Evolutionary conservation across 1,284 basidiomycete species (phyloP).

Genomic region (Pseudozyma pruni): DNA sequence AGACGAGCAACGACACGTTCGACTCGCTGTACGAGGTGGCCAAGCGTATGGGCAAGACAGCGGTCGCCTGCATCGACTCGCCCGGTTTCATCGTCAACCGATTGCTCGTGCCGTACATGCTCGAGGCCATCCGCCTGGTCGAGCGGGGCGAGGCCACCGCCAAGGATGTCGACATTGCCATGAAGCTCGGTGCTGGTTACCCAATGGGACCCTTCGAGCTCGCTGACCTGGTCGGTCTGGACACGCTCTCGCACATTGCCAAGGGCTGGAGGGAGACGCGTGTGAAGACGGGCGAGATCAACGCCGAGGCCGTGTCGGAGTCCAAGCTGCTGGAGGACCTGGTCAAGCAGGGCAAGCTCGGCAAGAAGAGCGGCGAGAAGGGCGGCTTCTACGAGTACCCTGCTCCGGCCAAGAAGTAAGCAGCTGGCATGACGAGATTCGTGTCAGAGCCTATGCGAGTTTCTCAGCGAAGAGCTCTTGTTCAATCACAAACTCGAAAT

Average conservation of each 20-base stretch:
- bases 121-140: conserved; percentile 73
- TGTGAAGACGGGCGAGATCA: conserved; percentile 68
- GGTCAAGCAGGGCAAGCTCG: conserved; percentile 72
- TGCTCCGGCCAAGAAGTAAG: conserved; percentile 50
- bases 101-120: conserved; percentile 72
- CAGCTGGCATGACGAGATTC: neutral
- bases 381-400: conserved; percentile 70
- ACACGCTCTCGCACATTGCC: conserved; percentile 70
- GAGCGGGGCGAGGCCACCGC: conserved; percentile 73
- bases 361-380: conserved; percentile 71
- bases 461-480: no score
- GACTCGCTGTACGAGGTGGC: conserved; percentile 71
- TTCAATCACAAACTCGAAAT: neutral
- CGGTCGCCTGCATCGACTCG: conserved; percentile 72
- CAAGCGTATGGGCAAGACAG: conserved; percentile 71
- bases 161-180: conserved; percentile 74
- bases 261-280: conserved; percentile 72
- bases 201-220: conserved; percentile 72
- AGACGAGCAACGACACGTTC: conserved; percentile 71
- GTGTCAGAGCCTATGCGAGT: no score
- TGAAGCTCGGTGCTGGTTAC: conserved; percentile 74
- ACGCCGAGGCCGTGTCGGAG: conserved; percentile 70
- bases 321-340: conserved; percentile 71
- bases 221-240: conserved; percentile 72
- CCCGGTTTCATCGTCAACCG: conserved; percentile 72